phyloP scores from a whole-genome alignment of 495 filamentous ascomycete genomes.

The Podospora tetraspora region DNA sequence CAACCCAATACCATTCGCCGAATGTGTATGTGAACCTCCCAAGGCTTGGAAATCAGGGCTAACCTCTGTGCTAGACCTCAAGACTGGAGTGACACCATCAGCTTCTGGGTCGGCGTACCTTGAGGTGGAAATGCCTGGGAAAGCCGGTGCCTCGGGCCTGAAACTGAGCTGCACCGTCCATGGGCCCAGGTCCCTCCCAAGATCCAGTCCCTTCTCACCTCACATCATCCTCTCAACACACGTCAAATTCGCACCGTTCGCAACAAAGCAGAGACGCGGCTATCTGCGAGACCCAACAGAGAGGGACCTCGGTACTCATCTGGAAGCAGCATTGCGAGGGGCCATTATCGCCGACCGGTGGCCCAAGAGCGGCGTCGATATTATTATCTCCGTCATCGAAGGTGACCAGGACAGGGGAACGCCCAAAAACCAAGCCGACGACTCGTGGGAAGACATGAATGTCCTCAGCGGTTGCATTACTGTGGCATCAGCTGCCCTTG shows the following conservation, averaged over 20 bases:
- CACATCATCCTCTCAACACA: conserved; percentile 85
- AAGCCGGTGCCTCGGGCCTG: conserved; percentile 54
- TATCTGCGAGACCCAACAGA: conserved; percentile 84
- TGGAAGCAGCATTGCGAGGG: conserved; percentile 84
- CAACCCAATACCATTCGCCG: conserved; percentile 64
- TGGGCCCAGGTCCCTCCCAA: conserved; percentile 83
- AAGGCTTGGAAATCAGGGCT: conserved; percentile 6
- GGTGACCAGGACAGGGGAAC: conserved; percentile 59
- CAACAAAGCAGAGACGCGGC: conserved; percentile 70
- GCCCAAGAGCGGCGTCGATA: conserved; percentile 93
- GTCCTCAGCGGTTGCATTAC: conserved; percentile 89
- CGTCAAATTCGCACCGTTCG: conserved; percentile 95
- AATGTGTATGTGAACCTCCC: conserved; percentile 60
- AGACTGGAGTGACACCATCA: conserved; percentile 87
- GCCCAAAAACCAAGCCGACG: conserved; percentile 50
- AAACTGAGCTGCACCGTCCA: conserved; percentile 92
- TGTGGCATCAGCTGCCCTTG: conserved; percentile 89
- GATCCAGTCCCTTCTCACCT: conserved; percentile 81
- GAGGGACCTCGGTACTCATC: conserved; percentile 81
- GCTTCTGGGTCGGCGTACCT: conserved; percentile 92
- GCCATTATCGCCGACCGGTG: conserved; percentile 87
- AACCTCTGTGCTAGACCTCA: conserved; percentile 57
- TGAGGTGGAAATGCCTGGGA: conserved; percentile 63
- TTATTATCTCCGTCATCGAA: conserved; percentile 87
- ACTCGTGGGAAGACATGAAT: conserved; percentile 70